A percentile compares a stretch with the other conserved stretches of the same genome.
Evolutionary conservation across 139 green algal genomes (phyloP).

Genomic region (Tetraselmis chui): DNA sequence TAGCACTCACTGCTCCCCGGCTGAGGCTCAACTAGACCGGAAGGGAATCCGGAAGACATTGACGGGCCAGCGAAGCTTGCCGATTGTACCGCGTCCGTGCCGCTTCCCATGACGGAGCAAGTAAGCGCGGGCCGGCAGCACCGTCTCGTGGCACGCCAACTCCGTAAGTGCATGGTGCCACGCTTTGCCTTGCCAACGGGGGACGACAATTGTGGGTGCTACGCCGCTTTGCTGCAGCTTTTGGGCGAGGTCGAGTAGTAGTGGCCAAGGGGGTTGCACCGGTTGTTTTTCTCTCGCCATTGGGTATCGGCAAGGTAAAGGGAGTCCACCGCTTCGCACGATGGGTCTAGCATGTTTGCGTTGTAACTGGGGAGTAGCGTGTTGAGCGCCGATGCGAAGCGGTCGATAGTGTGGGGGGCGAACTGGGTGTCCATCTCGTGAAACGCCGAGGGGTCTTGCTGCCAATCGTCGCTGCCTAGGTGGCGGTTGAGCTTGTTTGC

Average conservation of each 20-base stretch:
- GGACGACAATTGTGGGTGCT: background rate
- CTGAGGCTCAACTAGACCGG: too few species aligned
- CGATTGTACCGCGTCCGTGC: too few species aligned
- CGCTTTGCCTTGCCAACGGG: background rate
- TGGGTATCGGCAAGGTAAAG: background rate
- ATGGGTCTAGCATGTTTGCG: background rate
- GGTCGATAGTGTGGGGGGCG: background rate
- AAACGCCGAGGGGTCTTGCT: too few species aligned
- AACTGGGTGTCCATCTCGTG: too few species aligned
- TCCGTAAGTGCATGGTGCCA: background rate
- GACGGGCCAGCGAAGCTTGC: too few species aligned
- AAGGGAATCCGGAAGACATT: too few species aligned
- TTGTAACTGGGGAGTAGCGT: background rate
- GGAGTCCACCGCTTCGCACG: background rate
- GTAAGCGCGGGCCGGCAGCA: background rate
- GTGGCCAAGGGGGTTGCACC: background rate
- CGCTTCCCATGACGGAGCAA: too few species aligned
- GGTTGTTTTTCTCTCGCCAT: background rate
- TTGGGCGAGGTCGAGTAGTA: background rate
- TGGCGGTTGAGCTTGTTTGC: background rate
- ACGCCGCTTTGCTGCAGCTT: background rate
- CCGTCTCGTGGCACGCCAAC: background rate
- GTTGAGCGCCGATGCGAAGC: background rate
- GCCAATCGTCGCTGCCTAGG: too few species aligned
- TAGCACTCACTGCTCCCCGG: too few species aligned